These are phyloP conservation scores for Plicaturopsis crispa DNA, from an alignment of 768 basidiomycete species.

Conservation along the genomic window DNA sequence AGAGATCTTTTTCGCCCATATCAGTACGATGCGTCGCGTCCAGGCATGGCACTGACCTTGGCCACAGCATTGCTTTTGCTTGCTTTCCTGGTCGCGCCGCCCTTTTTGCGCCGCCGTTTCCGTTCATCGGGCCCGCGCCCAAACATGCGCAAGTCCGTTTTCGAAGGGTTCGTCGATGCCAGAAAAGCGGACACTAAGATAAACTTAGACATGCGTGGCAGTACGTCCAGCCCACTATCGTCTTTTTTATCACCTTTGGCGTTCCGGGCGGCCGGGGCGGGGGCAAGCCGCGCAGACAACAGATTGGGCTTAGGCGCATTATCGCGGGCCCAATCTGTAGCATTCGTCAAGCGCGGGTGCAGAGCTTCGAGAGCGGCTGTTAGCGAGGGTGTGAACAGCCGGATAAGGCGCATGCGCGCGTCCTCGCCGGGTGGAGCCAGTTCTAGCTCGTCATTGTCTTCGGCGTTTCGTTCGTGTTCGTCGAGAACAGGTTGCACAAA, in stretches of 20 bases:
- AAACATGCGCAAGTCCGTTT: slow-evolving; percentile 79
- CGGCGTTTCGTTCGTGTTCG: slow-evolving; percentile 28
- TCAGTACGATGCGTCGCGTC: background rate
- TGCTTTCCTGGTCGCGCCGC: slow-evolving; percentile 27
- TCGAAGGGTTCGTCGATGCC: slow-evolving; percentile 79
- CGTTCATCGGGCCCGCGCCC: slow-evolving; percentile 65
- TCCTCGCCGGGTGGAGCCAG: slow-evolving; percentile 42
- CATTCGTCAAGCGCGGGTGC: slow-evolving; percentile 61
- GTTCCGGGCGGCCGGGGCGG: slow-evolving; percentile 8
- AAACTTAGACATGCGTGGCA: slow-evolving; percentile 68
- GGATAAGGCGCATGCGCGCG: slow-evolving; percentile 56
- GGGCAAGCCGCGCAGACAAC: slow-evolving; percentile 21
- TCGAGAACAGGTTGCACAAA: slow-evolving; percentile 65
- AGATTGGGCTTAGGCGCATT: slow-evolving; percentile 41
- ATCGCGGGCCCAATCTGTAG: slow-evolving; percentile 49
- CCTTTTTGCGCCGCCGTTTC: slow-evolving; percentile 40
- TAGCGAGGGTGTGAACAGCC: slow-evolving; percentile 56
- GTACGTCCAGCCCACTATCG: slow-evolving; percentile 20
- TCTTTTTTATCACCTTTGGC: slow-evolving; percentile 5
- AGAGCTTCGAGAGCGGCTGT: slow-evolving; percentile 56
- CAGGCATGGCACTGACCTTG: slow-evolving; percentile 27
- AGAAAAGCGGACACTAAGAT: slow-evolving; percentile 71
- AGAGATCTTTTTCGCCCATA: slow-evolving; percentile 41
- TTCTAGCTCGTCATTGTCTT: slow-evolving; percentile 12
- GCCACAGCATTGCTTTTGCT: slow-evolving; percentile 34